Evolutionary conservation across 164 flowering plant species (phyloP).

Genomic region (Euptelea pleiosperma): DNA sequence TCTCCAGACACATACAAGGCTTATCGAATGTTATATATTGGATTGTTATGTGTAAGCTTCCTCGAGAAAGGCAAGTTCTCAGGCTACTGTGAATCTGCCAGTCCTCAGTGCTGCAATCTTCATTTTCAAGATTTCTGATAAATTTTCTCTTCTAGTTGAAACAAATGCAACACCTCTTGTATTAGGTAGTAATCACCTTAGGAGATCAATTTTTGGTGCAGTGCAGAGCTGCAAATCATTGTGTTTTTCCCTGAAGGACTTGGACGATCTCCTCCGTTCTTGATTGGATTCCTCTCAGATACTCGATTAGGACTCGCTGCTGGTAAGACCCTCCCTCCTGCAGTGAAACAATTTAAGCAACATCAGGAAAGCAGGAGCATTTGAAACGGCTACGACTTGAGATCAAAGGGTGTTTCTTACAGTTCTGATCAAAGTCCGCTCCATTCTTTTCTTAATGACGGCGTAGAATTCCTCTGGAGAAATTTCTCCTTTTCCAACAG

Average conservation of each 20-base stretch:
- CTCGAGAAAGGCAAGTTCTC: neutral
- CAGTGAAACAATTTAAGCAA: conserved; percentile 4
- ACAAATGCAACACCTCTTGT: no score
- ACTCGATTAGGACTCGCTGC: conserved; percentile 74
- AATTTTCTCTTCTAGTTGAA: neutral
- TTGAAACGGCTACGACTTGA: neutral
- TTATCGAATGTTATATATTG: neutral
- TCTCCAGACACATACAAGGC: neutral
- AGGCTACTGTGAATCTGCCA: neutral
- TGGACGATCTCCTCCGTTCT: conserved; percentile 68
- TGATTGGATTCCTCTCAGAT: conserved; percentile 71
- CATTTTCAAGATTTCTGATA: neutral
- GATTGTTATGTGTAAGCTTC: neutral
- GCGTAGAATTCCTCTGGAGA: conserved; percentile 62
- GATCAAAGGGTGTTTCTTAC: conserved; percentile 32
- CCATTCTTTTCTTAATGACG: conserved; percentile 75
- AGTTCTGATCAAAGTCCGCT: conserved; percentile 70
- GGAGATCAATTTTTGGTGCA: no score
- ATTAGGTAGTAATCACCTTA: neutral
- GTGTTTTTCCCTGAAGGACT: conserved; percentile 44
- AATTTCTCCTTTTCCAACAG: conserved; percentile 68
- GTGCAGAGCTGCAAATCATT: neutral
- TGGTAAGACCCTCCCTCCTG: conserved; percentile 93
- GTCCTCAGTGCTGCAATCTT: neutral
- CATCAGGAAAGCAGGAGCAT: conserved; percentile 8